Base-by-base conservation (phyloP, 768 basidiomycete species). In the Auricularia sp. region DNA sequence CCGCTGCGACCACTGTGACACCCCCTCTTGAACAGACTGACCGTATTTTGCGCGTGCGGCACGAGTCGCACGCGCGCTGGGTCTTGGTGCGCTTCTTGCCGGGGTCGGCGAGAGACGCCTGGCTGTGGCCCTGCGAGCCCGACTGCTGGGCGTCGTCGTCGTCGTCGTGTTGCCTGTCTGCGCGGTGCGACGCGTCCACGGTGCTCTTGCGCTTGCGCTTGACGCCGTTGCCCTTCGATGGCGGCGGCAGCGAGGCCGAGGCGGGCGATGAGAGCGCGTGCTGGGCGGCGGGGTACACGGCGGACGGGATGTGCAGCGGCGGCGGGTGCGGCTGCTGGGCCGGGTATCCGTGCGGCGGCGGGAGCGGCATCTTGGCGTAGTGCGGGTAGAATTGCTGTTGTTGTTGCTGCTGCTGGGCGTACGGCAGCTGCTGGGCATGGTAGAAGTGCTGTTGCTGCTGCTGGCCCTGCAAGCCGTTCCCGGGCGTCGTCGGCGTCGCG, bases 41-140 rank as follows among this genome's bases (percentile, higher is more conserved):
- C 80, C 93, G 83, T 73, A 96, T 94, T 81, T 96, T 95, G 66
- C 92, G 87, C 71, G 84, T 87, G 60, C 93, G 85, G 76, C 93
- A 95, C 44, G 88, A 89, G 73, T 96, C 93, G 72, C 93, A 96
- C 6, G 93, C 93, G 62, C 93, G 85, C 73, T 90, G 88, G 12
- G 91, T 96, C 78, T 96, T 96, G 12, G 90, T 91, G 64, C 93
- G 87, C 75, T 95, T 95, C 79, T 90, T 92, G 67, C 66, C 62
- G 18, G 80, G 75, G 71, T 92, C 91, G 65, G 79, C 75, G 73
- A 64, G 62, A 64, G 77, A 21, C 63, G 67, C 65, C 64, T 70
- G 58, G 54, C 74, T 67, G 63, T 67, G 77, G 69, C 75, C 42
- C 66, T 72, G 42, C 14, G 33, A 18, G 18, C 21, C 21, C 11